Evolutionary conservation across 73 alveolate species (phyloP).

Genomic region (Blepharisma japonicum): DNA sequence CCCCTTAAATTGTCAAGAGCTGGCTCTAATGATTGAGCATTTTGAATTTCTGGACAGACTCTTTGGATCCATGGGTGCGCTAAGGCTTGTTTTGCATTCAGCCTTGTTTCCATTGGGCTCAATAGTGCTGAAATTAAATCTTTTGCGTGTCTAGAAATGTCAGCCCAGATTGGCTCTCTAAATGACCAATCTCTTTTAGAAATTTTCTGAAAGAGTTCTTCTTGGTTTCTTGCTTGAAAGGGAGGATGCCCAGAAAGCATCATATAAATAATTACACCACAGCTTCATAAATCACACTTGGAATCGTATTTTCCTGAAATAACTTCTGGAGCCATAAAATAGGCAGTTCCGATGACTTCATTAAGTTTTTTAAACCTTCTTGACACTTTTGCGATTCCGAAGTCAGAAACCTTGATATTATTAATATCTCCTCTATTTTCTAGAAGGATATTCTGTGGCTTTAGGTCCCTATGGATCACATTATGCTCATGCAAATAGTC

Average conservation of each 20-base stretch:
- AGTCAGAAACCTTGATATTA: conserved; percentile 48
- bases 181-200: no score
- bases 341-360: conserved; percentile 44
- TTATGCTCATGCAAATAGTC: conserved; percentile 48
- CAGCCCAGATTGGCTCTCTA: no score
- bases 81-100: no score
- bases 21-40: no score
- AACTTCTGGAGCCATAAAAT: conserved; percentile 44
- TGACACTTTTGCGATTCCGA: conserved; percentile 43
- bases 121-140: no score
- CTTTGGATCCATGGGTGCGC: no score
- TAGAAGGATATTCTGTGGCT: conserved; percentile 57
- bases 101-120: no score
- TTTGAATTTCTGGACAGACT: no score
- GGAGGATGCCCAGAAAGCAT: conserved; percentile 65
- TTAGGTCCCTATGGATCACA: conserved; percentile 57
- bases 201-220: no score
- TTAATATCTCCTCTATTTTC: conserved; percentile 38
- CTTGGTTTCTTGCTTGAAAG: neutral
- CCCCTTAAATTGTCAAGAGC: no score
- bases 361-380: conserved; percentile 21
- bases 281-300: conserved; percentile 59
- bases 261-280: conserved; percentile 63
- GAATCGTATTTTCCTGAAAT: conserved; percentile 36
- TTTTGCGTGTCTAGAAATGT: no score